These are phyloP conservation scores for Podila horticola DNA, from an alignment of 192 early-diverging fungal species.

Conservation along the genomic window DNA sequence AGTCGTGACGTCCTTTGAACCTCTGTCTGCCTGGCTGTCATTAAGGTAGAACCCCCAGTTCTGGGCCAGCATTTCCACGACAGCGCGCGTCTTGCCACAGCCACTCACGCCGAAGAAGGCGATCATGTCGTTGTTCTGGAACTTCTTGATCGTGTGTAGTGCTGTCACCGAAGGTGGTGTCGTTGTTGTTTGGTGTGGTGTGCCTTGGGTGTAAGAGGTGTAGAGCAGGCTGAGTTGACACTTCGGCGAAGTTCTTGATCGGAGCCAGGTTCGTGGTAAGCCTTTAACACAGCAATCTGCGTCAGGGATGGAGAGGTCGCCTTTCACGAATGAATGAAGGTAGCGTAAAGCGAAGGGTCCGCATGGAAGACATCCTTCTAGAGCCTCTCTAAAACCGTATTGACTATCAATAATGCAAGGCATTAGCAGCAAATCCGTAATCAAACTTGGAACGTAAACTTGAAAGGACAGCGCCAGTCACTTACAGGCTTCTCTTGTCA, in stretches of 20 bases:
- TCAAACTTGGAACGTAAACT: background rate
- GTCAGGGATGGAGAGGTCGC: conserved; percentile 28
- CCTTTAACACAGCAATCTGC: conserved; percentile 42
- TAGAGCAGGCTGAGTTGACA: conserved; percentile 25
- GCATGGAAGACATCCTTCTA: conserved; percentile 21
- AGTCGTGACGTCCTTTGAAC: conserved; percentile 44
- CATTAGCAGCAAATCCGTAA: conserved; percentile 10
- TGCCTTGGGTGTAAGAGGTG: conserved; percentile 39
- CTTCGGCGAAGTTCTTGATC: conserved; percentile 16
- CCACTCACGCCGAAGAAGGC: conserved; percentile 43
- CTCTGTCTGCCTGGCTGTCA: conserved; percentile 33
- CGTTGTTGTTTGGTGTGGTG: conserved; percentile 36
- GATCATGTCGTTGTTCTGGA: conserved; percentile 39
- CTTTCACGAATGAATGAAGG: conserved; percentile 21
- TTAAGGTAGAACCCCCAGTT: conserved; percentile 48
- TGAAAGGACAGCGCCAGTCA: background rate
- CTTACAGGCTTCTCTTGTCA: conserved; percentile 23
- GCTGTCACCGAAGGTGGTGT: conserved; percentile 35
- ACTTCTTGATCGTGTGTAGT: conserved; percentile 21
- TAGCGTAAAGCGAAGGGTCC: conserved; percentile 16
- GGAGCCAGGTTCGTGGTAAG: conserved; percentile 24
- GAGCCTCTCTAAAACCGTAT: conserved; percentile 22
- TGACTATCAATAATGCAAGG: conserved; percentile 8
- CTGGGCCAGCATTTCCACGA: conserved; percentile 48
- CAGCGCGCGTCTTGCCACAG: conserved; percentile 44